A percentile compares a stretch with the other conserved stretches of the same genome.
Evolutionary conservation across 2,329 filamentous ascomycete species (phyloP).

Genomic region (Fusarium nisikadoi): DNA sequence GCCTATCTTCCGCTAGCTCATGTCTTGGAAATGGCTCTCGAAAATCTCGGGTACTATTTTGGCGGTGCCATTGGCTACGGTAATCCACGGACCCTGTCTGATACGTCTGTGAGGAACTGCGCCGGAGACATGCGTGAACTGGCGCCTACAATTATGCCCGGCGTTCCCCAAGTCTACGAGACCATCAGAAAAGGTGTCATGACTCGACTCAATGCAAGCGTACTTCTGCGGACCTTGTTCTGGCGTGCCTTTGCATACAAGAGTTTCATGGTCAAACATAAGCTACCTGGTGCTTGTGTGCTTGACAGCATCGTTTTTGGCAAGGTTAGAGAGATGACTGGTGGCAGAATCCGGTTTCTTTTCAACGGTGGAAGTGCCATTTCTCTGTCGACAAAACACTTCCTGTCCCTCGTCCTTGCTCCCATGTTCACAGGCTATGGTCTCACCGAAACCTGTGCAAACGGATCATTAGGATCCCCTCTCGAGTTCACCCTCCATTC

Average conservation of each 20-base stretch:
- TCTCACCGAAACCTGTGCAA: constrained; percentile 89
- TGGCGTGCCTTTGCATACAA: constrained; percentile 72
- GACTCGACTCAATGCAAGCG: constrained; percentile 76
- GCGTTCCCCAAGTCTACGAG: constrained; percentile 97
- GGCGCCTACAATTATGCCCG: constrained; percentile 86
- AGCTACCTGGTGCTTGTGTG: constrained; percentile 74
- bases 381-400: constrained; percentile 84
- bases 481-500: constrained; percentile 81
- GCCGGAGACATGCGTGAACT: constrained; percentile 93
- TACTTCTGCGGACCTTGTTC: constrained; percentile 80
- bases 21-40: constrained; percentile 94
- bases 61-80: constrained; percentile 94
- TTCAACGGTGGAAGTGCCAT: constrained; percentile 97
- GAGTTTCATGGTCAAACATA: constrained; percentile 63
- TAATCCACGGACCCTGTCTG: constrained; percentile 86
- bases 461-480: constrained; percentile 81
- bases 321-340: constrained; percentile 89
- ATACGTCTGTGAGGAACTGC: constrained; percentile 86
- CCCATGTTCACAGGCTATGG: constrained; percentile 97
- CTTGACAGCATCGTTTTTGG: constrained; percentile 88
- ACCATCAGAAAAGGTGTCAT: constrained; percentile 94
- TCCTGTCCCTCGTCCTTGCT: constrained; percentile 89
- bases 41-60: constrained; percentile 88
- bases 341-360: constrained; percentile 84
- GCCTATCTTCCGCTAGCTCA: constrained; percentile 95